These are phyloP conservation scores for Punica granatum DNA, from an alignment of 345 rosid species.

Conservation along the genomic window DNA sequence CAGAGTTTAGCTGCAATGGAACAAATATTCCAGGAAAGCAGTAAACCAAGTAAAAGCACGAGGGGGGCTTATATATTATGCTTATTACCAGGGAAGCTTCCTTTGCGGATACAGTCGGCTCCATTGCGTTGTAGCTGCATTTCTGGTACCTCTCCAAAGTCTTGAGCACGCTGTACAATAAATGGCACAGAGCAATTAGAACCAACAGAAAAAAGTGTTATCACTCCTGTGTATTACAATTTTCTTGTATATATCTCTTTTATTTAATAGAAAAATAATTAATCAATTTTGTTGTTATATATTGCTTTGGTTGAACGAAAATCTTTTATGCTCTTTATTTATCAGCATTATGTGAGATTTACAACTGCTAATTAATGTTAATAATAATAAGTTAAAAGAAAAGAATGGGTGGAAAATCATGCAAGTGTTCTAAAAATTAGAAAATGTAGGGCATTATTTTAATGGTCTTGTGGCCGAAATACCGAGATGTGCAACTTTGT, in stretches of 20 bases:
- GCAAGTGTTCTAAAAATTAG: too few relatives aligned
- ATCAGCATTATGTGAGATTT: too few relatives aligned
- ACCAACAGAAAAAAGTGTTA: not conserved
- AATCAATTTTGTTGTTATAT: too few relatives aligned
- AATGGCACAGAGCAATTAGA: not conserved
- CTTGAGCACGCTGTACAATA: conserved; percentile 55
- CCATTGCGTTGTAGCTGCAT: conserved; percentile 88
- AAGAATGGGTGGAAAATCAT: not conserved
- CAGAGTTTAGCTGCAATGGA: not conserved
- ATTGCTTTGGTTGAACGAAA: too few relatives aligned
- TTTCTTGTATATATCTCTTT: too few relatives aligned
- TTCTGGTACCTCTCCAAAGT: conserved; percentile 97
- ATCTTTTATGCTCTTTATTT: too few relatives aligned
- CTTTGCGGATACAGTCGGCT: conserved; percentile 66
- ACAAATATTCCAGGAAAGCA: not conserved
- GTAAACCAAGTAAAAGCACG: not conserved
- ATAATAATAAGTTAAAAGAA: not conserved
- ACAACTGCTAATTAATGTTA: too few relatives aligned
- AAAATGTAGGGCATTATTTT: too few relatives aligned
- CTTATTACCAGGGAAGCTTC: conserved; percentile 69
- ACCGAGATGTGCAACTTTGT: too few relatives aligned
- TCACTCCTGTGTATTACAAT: too few relatives aligned
- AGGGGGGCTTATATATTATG: not conserved
- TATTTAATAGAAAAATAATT: too few relatives aligned
- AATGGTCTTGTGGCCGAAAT: too few relatives aligned